Evolutionary conservation across 176 grass and related monocot genomes (phyloP), one percentile per base, ranked within the genome.

Genomic region (Miscanthus lutarioriparius): DNA sequence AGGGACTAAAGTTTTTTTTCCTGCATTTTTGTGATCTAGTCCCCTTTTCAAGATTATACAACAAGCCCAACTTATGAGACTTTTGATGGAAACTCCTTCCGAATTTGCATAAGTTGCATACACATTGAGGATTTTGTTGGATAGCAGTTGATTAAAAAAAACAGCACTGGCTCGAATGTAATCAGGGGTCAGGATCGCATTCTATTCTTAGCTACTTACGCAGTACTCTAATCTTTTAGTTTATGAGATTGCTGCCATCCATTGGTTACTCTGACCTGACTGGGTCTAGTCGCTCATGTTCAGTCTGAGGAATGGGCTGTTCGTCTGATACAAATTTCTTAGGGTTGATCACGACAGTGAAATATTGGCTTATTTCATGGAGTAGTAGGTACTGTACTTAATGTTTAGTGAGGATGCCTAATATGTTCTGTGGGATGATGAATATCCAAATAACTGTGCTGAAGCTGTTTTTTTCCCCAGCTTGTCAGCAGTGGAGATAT

Each of bases 231-330:
- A 53, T 30, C 16, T 32, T 75, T 53, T 79, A 64, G 43, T 8
- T 25, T 62, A 7, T 75, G 45, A 68, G 47, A 69, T 68, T 69
- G 37, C 16, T 76, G 47, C 2, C 71, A 69, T 87, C 63, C 27
- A 36, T 87, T 70, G 71, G 27, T 15, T 33, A 76, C 14, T 20
- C 64, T 76, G 48, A 28, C 36, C 38, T 12, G 13, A 33, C 45
- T 0, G 16, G 14, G 45, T 67, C 61, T 67, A 25, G 37, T 64
- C 54, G 17, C 12, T 13, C 36, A 27, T 23, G 32, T 70, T 67
- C 10, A 3, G 44, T 67, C 79, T 33, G 5, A 10, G 78, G 78
- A 44, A 35, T 75, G 45, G 11, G 4, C 37, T 54, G 9, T 7
- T 81, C 8, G 3, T 75, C 12, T 11, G 13, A 81, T 39, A 33